Base-by-base conservation (phyloP, 2,329 filamentous ascomycete species). In the Calycina marina region DNA sequence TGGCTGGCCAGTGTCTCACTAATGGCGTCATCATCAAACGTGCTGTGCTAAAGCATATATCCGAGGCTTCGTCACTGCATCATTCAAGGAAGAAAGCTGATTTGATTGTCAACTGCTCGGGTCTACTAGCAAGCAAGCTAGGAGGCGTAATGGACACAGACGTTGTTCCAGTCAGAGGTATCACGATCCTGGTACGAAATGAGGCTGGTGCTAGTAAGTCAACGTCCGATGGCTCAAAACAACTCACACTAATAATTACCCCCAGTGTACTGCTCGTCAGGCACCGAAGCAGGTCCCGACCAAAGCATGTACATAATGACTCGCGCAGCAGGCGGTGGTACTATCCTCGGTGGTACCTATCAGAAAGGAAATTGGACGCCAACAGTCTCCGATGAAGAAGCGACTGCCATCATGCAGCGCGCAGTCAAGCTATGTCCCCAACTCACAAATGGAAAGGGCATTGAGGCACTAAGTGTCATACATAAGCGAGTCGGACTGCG, bases 101-200 rank as follows among this genome's bases (percentile, higher is more conserved):
- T 45, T 54, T 93, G 2, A 60, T 93, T 2, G 60, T 96, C 44
- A 96, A 96, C 52, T 82, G 83, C 44, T 88, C 85, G 0, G 88
- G 86, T 0, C 61, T 96, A 5, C 67, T 77, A 5, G 75, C 85
- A 0, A 67, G 67, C 26, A 75, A 67, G 35, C 70, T 96, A 1
- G 84, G 83, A 6, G 88, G 88, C 22, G 86, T 96, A 0, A 63
- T 70, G 55, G 88, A 96, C 50, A 54, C 59, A 37, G 69, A 65
- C 4, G 67, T 96, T 42, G 66, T 74, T 33, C 86, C 88, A 1
- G 76, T 71, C 2, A 72, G 88, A 3, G 88, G 84, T 4, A 88
- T 96, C 57, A 71, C 76, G 25, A 69, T 78, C 0, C 47, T 81
- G 0, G 76, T 81, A 1, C 61, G 75, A 24, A 81, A 81, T 44